phyloP scores from a whole-genome alignment of 345 rosid species.

The Trapa incisa region DNA sequence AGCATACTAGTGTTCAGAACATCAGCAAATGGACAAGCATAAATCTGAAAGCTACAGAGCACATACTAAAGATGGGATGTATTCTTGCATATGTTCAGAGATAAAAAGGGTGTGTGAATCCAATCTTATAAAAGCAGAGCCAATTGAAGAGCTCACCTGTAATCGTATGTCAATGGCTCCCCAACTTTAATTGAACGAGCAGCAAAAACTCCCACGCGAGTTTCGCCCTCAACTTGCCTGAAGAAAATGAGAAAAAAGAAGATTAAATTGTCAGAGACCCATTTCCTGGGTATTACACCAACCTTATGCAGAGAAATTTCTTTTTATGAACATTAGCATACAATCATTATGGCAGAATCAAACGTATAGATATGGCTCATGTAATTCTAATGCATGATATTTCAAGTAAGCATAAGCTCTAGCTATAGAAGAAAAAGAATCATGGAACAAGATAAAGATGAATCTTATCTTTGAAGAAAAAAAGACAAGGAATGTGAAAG shows the following conservation, averaged over 20 bases:
- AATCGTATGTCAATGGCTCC: slow-evolving; percentile 82
- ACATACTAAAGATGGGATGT: neutral
- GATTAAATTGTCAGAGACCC: neutral
- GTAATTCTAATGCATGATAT: neutral
- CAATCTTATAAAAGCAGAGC: neutral
- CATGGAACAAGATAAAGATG: neutral
- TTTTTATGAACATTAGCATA: neutral
- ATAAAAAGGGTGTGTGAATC: neutral
- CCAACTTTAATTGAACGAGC: slow-evolving; percentile 66
- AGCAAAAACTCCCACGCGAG: slow-evolving; percentile 85
- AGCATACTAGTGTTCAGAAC: neutral
- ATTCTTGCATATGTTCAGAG: neutral
- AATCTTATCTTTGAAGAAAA: too few species aligned
- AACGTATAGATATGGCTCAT: neutral
- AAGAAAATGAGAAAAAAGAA: neutral
- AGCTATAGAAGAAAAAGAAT: neutral
- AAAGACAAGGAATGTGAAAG: neutral
- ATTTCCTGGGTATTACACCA: neutral
- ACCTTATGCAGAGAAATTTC: neutral
- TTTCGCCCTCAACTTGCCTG: slow-evolving; percentile 93
- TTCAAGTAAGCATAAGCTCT: neutral
- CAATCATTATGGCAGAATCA: neutral
- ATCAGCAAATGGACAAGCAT: neutral
- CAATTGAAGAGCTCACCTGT: slow-evolving; percentile 37
- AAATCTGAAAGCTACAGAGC: neutral